These are phyloP conservation scores for Trypanosoma platydactyli DNA, from an alignment of 208 protist species.

Conservation along the genomic window DNA sequence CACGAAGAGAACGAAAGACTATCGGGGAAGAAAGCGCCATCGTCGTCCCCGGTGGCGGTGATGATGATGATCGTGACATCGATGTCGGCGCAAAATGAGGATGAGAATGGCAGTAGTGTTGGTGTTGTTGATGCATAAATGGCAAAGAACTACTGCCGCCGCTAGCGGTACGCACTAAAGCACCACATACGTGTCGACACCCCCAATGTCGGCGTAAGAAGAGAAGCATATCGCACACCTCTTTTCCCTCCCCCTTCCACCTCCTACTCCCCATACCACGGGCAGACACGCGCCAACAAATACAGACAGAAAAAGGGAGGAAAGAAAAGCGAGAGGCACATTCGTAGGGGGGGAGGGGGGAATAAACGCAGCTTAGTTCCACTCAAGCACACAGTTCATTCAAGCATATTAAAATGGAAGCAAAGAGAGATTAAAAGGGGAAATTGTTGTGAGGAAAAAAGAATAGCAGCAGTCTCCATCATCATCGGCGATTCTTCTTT, in stretches of 20 bases:
- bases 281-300: neutral
- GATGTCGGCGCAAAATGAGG: too few species aligned
- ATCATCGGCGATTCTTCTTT: constrained; percentile 68
- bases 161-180: neutral
- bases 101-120: too few species aligned
- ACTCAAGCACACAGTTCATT: too few species aligned
- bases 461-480: neutral
- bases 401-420: too few species aligned
- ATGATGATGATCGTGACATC: neutral
- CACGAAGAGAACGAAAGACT: constrained; percentile 18
- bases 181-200: neutral
- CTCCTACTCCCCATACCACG: neutral
- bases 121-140: too few species aligned
- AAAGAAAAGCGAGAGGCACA: neutral
- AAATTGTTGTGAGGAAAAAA: constrained; percentile 6
- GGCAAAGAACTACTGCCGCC: too few species aligned
- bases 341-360: too few species aligned
- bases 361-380: neutral
- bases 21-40: neutral
- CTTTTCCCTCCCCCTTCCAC: too few species aligned
- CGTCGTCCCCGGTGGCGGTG: neutral
- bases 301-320: neutral
- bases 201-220: too few species aligned
- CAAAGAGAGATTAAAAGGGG: constrained; percentile 18
- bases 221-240: too few species aligned